Evolutionary conservation across 805 yeast genomes (phyloP).

Genomic region (Saturnispora quitensis): DNA sequence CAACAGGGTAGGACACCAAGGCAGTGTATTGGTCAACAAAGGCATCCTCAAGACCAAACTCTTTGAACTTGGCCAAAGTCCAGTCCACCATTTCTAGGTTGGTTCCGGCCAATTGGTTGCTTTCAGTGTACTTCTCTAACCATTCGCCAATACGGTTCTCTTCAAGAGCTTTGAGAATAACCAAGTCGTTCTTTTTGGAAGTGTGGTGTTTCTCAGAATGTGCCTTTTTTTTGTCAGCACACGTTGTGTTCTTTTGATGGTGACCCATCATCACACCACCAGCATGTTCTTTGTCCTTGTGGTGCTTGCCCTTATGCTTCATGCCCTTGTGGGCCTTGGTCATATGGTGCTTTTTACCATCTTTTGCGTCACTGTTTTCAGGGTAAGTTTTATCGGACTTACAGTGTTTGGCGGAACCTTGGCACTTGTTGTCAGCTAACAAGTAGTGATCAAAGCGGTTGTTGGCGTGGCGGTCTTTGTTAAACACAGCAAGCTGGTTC

Average conservation of each 20-base stretch:
- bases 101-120: conserved; percentile 53
- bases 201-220: not conserved
- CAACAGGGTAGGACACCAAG: conserved; percentile 55
- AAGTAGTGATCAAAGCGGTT: not conserved
- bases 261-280: not conserved
- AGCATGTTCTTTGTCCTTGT: not conserved
- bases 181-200: not conserved
- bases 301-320: not conserved
- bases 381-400: not conserved
- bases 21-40: conserved; percentile 49
- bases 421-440: not conserved
- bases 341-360: not conserved
- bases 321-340: not conserved
- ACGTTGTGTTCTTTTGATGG: not conserved
- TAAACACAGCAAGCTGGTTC: not conserved
- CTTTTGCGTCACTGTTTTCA: not conserved
- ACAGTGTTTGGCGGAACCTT: not conserved
- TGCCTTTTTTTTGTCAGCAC: not conserved
- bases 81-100: conserved; percentile 42
- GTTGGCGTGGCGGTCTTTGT: not conserved
- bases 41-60: conserved; percentile 45
- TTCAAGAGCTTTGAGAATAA: conserved; percentile 22
- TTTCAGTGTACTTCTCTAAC: conserved; percentile 42
- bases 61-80: conserved; percentile 48
- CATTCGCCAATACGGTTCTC: conserved; percentile 41